Percentiles rank a stretch among this genome's conserved stretches.
phyloP scores from a whole-genome alignment of 2,329 filamentous ascomycete genomes.

The Cladophialophora yegresii region DNA sequence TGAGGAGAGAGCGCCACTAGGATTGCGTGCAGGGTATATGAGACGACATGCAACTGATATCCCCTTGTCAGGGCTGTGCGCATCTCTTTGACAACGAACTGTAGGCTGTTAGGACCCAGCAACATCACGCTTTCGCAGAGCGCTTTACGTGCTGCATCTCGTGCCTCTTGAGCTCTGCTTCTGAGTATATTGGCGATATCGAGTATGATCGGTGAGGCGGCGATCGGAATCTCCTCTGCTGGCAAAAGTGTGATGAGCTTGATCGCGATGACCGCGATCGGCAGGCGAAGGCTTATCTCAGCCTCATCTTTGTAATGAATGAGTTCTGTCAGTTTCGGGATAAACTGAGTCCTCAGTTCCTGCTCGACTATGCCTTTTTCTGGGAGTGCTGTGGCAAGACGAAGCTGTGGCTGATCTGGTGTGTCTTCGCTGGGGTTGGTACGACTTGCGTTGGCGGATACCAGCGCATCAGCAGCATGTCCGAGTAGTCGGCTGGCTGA shows the following conservation, averaged over 20 bases:
- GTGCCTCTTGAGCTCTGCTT: slow-evolving; percentile 82
- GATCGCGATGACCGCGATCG: slow-evolving; percentile 82
- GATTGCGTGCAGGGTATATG: slow-evolving; percentile 91
- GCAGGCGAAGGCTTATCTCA: slow-evolving; percentile 88
- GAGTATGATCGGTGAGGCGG: slow-evolving; percentile 79
- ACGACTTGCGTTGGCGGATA: slow-evolving; percentile 52
- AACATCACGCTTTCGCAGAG: slow-evolving; percentile 79
- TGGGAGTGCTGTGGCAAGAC: slow-evolving; percentile 67
- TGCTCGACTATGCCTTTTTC: slow-evolving; percentile 65
- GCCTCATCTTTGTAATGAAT: slow-evolving; percentile 93
- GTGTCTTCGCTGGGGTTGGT: slow-evolving; percentile 31
- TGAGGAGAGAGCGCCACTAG: slow-evolving; percentile 72
- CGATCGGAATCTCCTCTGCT: slow-evolving; percentile 67
- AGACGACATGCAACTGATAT: slow-evolving; percentile 92
- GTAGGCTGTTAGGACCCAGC: slow-evolving; percentile 79
- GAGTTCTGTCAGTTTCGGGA: slow-evolving; percentile 78
- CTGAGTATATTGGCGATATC: slow-evolving; percentile 92
- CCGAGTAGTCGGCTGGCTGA: slow-evolving; percentile 79
- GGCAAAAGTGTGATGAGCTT: slow-evolving; percentile 84
- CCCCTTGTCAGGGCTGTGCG: slow-evolving; percentile 78
- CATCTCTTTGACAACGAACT: slow-evolving; percentile 91
- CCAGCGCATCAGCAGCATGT: slow-evolving; percentile 75
- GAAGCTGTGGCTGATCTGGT: slow-evolving; percentile 35
- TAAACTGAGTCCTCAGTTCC: slow-evolving; percentile 72
- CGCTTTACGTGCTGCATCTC: slow-evolving; percentile 88